Percentiles rank a stretch among this genome's conserved stretches.
phyloP scores from a whole-genome alignment of 176 grass and related monocot species.

The Calamus simplicifolius region DNA sequence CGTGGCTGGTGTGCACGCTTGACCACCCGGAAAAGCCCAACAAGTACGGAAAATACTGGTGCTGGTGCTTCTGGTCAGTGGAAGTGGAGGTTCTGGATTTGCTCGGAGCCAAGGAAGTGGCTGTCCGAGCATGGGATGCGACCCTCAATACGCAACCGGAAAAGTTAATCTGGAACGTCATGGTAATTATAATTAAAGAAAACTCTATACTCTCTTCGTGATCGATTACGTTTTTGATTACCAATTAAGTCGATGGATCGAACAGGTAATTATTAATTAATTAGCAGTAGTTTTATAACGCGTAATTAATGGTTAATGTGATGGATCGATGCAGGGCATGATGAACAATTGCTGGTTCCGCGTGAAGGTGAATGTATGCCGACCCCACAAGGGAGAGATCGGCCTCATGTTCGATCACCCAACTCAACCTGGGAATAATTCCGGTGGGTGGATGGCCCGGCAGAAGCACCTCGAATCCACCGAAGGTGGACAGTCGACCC shows the following conservation, averaged over 20 bases:
- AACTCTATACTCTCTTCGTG: neutral
- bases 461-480: conserved; percentile 34
- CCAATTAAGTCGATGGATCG: no score
- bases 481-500: conserved; percentile 20
- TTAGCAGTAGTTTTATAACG: neutral
- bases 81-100: conserved; percentile 60
- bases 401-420: conserved; percentile 69
- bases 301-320: neutral
- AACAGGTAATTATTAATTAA: no score
- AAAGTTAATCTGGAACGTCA: conserved; percentile 80
- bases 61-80: conserved; percentile 95
- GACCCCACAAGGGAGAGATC: conserved; percentile 51
- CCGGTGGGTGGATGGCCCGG: conserved; percentile 65
- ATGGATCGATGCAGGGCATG: conserved; percentile 88
- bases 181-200: no score
- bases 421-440: conserved; percentile 56
- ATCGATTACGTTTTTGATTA: neutral
- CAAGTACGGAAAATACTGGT: conserved; percentile 86
- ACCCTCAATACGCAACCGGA: conserved; percentile 71
- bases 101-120: conserved; percentile 66
- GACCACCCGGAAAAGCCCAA: conserved; percentile 56
- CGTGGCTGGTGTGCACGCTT: conserved; percentile 47
- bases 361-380: conserved; percentile 55
- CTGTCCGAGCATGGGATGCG: conserved; percentile 87
- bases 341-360: conserved; percentile 97